phyloP scores from a whole-genome alignment of 345 rosid species.

The Rhodomyrtus tomentosa region DNA sequence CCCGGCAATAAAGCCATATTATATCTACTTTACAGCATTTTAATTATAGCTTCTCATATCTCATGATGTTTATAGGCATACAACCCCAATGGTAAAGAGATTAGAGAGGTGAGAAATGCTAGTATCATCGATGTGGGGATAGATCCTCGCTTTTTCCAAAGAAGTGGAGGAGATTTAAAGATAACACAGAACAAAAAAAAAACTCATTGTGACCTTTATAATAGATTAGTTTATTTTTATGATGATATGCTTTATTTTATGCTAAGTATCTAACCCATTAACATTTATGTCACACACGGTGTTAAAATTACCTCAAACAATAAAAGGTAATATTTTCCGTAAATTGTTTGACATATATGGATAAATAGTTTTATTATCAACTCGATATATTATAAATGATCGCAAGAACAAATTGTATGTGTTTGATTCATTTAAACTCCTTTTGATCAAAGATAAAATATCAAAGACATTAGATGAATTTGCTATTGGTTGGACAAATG shows the following conservation, averaged over 20 bases:
- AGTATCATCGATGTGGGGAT: no score
- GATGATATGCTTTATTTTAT: not conserved
- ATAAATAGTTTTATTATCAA: not conserved
- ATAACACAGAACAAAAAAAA: no score
- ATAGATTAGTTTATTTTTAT: not conserved
- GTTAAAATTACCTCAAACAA: not conserved
- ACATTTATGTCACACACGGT: not conserved
- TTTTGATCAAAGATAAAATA: not conserved
- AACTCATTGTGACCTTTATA: no score
- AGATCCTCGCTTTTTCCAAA: no score
- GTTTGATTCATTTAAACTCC: not conserved
- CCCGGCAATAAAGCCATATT: not conserved
- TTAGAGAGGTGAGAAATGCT: no score
- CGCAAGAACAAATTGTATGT: not conserved
- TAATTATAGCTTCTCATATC: accelerated
- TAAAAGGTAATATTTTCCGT: not conserved
- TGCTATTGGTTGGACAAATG: not conserved
- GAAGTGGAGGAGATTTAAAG: no score
- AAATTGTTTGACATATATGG: not conserved
- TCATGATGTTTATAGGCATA: not conserved
- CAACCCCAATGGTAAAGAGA: no score
- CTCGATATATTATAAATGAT: not conserved
- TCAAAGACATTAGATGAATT: not conserved
- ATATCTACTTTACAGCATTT: not conserved
- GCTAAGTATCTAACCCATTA: not conserved